These are phyloP conservation scores for Magnolia kwangsiensis DNA, from an alignment of 164 flowering plant genomes.

Conservation along the genomic window DNA sequence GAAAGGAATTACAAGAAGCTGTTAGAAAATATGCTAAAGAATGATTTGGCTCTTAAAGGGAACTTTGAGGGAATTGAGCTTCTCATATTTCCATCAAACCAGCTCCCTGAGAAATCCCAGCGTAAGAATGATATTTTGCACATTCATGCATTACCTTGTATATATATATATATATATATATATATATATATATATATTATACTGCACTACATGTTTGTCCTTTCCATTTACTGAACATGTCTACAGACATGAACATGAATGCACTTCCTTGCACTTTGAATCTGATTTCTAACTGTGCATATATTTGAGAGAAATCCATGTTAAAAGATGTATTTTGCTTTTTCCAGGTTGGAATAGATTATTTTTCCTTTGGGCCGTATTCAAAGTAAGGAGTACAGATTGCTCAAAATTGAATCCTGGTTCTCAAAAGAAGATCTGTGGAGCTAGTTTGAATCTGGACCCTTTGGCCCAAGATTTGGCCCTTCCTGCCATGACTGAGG, in stretches of 20 bases:
- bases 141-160: neutral
- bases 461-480: slow-evolving; percentile 19
- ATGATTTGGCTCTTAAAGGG: slow-evolving; percentile 86
- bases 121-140: slow-evolving; percentile 50
- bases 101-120: slow-evolving; percentile 71
- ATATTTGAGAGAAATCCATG: neutral
- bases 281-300: neutral
- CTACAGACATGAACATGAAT: neutral
- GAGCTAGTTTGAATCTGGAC: slow-evolving; percentile 17
- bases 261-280: neutral
- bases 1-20: slow-evolving; percentile 60
- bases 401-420: slow-evolving; percentile 23
- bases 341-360: slow-evolving; percentile 89
- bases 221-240: neutral
- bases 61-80: slow-evolving; percentile 70
- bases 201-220: neutral
- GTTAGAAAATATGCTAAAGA: slow-evolving; percentile 69
- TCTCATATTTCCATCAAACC: slow-evolving; percentile 78
- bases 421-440: slow-evolving; percentile 25
- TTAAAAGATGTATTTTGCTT: neutral
- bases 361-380: slow-evolving; percentile 90
- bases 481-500: neutral
- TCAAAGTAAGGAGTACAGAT: slow-evolving; percentile 47
- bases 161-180: no score
- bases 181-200: no score